Conservation (phyloP, 352 stramenopile species). For the Thalassiosira pacifica region DNA sequence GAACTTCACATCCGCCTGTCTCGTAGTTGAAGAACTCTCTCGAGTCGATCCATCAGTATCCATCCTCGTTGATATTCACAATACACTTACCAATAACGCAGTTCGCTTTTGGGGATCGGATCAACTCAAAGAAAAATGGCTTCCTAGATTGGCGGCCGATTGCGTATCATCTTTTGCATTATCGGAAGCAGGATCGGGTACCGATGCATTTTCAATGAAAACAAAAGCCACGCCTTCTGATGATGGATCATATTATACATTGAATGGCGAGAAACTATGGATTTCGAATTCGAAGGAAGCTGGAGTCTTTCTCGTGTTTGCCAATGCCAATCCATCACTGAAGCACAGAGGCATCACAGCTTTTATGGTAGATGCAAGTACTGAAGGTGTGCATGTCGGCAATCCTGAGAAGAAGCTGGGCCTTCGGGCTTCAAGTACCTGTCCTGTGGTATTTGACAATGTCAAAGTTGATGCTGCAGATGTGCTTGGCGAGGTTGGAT, state of each 20-base stretch:
- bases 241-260: constrained; percentile 93
- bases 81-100: constrained; percentile 95
- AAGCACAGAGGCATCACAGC: constrained; percentile 96
- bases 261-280: constrained; percentile 98
- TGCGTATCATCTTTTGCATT: constrained; percentile 95
- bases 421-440: constrained; percentile 95
- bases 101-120: constrained; percentile 90
- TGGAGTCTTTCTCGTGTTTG: constrained; percentile 96
- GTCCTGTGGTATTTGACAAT: constrained; percentile 93
- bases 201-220: constrained; percentile 96
- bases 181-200: constrained; percentile 93
- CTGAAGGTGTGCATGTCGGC: constrained; percentile 92
- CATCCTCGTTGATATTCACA: constrained; percentile 95
- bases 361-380: constrained; percentile 96
- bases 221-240: constrained; percentile 90
- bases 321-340: constrained; percentile 91
- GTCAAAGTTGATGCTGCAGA: constrained; percentile 94
- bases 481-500: constrained; percentile 91
- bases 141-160: constrained; percentile 85
- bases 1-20: constrained; percentile 94
- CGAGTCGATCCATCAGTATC: constrained; percentile 95
- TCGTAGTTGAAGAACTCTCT: constrained; percentile 97
- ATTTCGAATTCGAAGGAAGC: constrained; percentile 97
- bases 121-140: constrained; percentile 83
- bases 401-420: constrained; percentile 97